A percentile compares a stretch with the other conserved stretches of the same genome.
phyloP scores from a whole-genome alignment of 148 eudicot species.

The Vaccinium macrocarpon region DNA sequence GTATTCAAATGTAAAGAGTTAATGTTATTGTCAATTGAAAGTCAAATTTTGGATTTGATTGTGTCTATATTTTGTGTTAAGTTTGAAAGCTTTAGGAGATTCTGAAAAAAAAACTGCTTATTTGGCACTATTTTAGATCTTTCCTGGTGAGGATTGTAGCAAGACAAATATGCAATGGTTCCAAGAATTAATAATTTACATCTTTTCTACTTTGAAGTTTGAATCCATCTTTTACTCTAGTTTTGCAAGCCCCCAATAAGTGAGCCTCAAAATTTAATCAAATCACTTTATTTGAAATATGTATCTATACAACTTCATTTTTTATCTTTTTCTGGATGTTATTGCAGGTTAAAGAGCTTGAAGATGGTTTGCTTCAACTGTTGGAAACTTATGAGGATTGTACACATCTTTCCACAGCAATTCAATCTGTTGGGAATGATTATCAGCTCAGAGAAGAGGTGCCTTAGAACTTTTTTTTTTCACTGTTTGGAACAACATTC shows the following conservation, averaged over 20 bases:
- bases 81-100: neutral
- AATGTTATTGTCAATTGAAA: neutral
- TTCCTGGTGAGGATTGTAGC: neutral
- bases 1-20: neutral
- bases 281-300: neutral
- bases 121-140: neutral
- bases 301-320: neutral
- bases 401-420: constrained; percentile 46
- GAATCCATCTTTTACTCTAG: neutral
- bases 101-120: neutral
- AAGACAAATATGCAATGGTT: neutral
- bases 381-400: constrained; percentile 56
- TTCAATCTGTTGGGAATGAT: constrained; percentile 49
- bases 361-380: constrained; percentile 54
- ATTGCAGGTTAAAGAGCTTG: constrained; percentile 74
- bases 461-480: neutral
- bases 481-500: too few relatives aligned
- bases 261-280: neutral
- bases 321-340: neutral
- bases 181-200: neutral
- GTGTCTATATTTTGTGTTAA: neutral
- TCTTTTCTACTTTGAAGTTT: neutral
- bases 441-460: constrained; percentile 65
- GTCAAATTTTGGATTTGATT: neutral
- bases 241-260: neutral